Conservation (phyloP, 441 rosid genomes). For the Jatropha multifida region DNA sequence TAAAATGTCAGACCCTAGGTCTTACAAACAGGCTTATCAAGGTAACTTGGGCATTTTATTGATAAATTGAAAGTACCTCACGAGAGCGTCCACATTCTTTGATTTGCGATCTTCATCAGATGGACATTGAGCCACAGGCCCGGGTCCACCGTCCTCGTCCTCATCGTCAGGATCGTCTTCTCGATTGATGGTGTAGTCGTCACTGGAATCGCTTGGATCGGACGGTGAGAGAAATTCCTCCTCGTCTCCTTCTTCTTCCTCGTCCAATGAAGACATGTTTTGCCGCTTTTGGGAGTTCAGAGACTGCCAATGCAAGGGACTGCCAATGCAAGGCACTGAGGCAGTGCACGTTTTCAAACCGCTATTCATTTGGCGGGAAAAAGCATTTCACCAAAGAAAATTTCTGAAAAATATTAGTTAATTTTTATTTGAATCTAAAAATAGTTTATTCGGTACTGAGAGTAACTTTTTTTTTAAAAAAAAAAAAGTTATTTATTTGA, state of each 20-base stretch:
- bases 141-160: constrained; percentile 21
- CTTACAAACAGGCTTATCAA: neutral
- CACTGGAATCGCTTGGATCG: constrained; percentile 18
- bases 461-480: too few relatives aligned
- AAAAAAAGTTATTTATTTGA: too few relatives aligned
- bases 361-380: neutral
- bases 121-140: constrained; percentile 5
- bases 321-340: neutral
- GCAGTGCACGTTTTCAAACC: neutral
- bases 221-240: constrained; percentile 11
- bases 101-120: constrained; percentile 69
- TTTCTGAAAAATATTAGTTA: too few relatives aligned
- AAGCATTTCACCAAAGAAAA: neutral
- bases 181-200: constrained; percentile 12
- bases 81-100: constrained; percentile 78
- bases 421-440: too few relatives aligned
- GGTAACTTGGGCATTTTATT: neutral
- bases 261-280: constrained; percentile 13
- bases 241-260: constrained; percentile 16
- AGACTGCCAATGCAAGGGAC: neutral
- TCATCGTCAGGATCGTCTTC: constrained; percentile 29
- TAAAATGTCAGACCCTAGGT: neutral
- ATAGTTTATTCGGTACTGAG: too few relatives aligned
- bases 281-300: neutral
- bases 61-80: constrained; percentile 48